Percentiles rank a stretch among this genome's conserved stretches.
phyloP scores from a whole-genome alignment of 345 rosid genomes.

The Xanthoceras sorbifolium region DNA sequence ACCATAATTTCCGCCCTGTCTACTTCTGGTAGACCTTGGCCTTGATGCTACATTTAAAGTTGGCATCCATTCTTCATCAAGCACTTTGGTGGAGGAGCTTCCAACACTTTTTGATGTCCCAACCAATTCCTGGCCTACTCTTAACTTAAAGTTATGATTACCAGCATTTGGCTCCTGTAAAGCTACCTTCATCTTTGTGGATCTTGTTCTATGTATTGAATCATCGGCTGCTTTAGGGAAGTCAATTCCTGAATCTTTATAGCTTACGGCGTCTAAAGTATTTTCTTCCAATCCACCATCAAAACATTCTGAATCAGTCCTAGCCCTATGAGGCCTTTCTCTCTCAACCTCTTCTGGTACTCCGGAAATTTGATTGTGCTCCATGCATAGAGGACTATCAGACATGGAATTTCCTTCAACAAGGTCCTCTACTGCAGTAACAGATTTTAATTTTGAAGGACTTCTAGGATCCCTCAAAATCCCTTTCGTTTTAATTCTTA shows the following conservation, averaged over 20 bases:
- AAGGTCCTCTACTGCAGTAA: conserved; percentile 36
- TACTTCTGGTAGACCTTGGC: conserved; percentile 59
- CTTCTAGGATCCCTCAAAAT: conserved; percentile 36
- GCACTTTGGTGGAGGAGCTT: conserved; percentile 33
- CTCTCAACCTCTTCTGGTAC: conserved; percentile 25
- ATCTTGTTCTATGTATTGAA: conserved; percentile 65
- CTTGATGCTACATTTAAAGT: conserved; percentile 53
- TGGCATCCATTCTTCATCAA: conserved; percentile 60
- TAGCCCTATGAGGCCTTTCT: conserved; percentile 20
- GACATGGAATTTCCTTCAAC: conserved; percentile 33
- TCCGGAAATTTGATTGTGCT: conserved; percentile 25
- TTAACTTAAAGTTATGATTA: conserved; percentile 33
- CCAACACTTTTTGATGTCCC: conserved; percentile 44
- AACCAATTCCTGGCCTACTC: conserved; percentile 39
- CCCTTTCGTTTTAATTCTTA: conserved; percentile 58
- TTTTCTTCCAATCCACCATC: conserved; percentile 32
- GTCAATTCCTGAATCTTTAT: conserved; percentile 34
- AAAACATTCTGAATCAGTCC: conserved; percentile 28
- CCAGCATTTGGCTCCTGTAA: conserved; percentile 40
- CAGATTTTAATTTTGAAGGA: conserved; percentile 39
- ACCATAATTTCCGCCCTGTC: conserved; percentile 31
- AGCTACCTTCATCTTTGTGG: conserved; percentile 59
- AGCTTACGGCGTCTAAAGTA: conserved; percentile 23
- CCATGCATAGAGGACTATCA: conserved; percentile 24
- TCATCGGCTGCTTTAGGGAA: conserved; percentile 44